phyloP scores from a whole-genome alignment of 2,329 filamentous ascomycete genomes.

The Chlorencoelia australis region DNA sequence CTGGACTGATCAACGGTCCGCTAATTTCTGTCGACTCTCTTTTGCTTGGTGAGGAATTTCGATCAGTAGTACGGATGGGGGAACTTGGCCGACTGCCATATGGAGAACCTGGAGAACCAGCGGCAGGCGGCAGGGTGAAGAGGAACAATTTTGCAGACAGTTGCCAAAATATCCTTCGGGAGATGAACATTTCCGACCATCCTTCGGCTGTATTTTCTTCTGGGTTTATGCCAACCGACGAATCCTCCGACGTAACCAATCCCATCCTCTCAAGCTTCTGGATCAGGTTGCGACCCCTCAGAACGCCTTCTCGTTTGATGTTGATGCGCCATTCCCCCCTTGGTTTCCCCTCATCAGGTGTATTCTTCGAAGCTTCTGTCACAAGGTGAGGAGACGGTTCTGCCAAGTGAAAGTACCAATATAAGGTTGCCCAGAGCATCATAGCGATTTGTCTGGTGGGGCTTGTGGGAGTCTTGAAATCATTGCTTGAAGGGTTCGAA shows the following conservation, averaged over 20 bases:
- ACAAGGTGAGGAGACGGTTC: conserved; percentile 56
- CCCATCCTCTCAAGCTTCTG: conserved; percentile 93
- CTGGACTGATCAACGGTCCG: conserved; percentile 23
- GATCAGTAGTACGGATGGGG: conserved; percentile 32
- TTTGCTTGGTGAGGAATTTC: conserved; percentile 23
- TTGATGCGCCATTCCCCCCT: conserved; percentile 79
- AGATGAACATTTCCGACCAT: conserved; percentile 77
- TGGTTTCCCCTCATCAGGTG: conserved; percentile 61
- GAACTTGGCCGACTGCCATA: conserved; percentile 43
- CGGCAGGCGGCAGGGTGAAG: conserved; percentile 62
- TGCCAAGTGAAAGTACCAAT: conserved; percentile 94
- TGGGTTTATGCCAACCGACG: conserved; percentile 56
- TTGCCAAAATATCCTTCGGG: conserved; percentile 81
- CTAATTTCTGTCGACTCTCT: conserved; percentile 32
- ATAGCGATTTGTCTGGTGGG: conserved; percentile 85
- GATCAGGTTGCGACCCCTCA: conserved; percentile 70
- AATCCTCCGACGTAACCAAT: conserved; percentile 65
- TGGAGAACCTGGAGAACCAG: conserved; percentile 37
- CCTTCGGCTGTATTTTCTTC: conserved; percentile 52
- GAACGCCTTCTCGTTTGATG: conserved; percentile 78
- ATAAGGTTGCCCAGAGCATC: conserved; percentile 91
- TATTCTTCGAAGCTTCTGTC: conserved; percentile 52
- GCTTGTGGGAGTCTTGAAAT: conserved; percentile 71
- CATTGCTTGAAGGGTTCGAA: conserved; percentile 68
- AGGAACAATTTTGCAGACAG: conserved; percentile 78